phyloP scores from a whole-genome alignment of 495 filamentous ascomycete genomes.

The Pyronema domesticum region DNA sequence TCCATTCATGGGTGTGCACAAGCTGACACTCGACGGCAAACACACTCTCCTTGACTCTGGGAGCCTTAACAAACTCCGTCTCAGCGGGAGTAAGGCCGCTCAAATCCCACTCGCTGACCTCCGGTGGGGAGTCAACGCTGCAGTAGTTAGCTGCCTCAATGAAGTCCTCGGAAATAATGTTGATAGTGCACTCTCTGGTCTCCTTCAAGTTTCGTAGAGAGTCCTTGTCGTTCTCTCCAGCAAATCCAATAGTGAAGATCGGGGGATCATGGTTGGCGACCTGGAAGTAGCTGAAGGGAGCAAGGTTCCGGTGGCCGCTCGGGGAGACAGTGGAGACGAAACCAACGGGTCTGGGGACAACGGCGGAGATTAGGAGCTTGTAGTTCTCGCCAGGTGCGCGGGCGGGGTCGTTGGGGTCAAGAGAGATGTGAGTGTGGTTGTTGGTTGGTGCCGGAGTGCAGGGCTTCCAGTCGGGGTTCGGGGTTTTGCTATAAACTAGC shows the following conservation, averaged over 20 bases:
- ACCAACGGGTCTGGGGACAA: slow-evolving; percentile 63
- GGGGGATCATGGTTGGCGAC: slow-evolving; percentile 80
- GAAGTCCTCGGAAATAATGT: slow-evolving; percentile 70
- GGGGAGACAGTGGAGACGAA: slow-evolving; percentile 34
- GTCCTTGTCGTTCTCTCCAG: slow-evolving; percentile 49
- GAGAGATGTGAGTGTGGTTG: slow-evolving; percentile 42
- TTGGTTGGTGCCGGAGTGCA: slow-evolving; percentile 61
- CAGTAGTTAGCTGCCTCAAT: slow-evolving; percentile 74
- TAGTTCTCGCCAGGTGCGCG: slow-evolving; percentile 61
- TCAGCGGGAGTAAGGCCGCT: slow-evolving; percentile 57
- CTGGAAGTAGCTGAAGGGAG: slow-evolving; percentile 74
- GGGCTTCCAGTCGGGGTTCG: slow-evolving; percentile 54
- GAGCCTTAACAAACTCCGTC: slow-evolving; percentile 44
- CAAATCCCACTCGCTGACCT: slow-evolving; percentile 63
- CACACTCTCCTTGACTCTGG: slow-evolving; percentile 66
- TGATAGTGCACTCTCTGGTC: slow-evolving; percentile 62
- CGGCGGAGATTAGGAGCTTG: slow-evolving; percentile 74
- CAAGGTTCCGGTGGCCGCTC: slow-evolving; percentile 46
- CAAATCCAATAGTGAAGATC: slow-evolving; percentile 66
- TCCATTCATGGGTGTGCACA: slow-evolving; percentile 30
- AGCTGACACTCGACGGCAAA: slow-evolving; percentile 68
- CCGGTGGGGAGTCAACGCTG: slow-evolving; percentile 60
- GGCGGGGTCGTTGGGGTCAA: slow-evolving; percentile 62
- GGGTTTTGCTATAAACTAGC: slow-evolving; percentile 44
- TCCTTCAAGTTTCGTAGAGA: slow-evolving; percentile 54